Percentiles rank a stretch among this genome's conserved stretches.
phyloP scores from a whole-genome alignment of 2,329 filamentous ascomycete genomes.

The Coniochaeta ligniaria region DNA sequence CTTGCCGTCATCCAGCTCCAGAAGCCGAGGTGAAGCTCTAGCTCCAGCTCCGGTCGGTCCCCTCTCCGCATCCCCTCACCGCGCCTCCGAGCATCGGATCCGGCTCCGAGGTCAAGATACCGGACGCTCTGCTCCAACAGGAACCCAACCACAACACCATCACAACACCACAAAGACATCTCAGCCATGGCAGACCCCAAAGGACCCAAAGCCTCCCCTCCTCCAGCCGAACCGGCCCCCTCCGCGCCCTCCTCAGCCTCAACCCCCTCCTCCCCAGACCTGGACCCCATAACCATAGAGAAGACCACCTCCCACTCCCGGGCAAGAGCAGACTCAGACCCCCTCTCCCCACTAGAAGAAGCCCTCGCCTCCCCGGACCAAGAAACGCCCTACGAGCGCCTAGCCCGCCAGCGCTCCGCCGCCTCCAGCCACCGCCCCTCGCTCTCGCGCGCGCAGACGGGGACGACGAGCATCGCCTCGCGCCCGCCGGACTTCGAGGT shows the following conservation, averaged over 20 bases:
- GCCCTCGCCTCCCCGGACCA: conserved; percentile 1
- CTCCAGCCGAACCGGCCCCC: background rate
- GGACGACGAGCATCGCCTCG: conserved; percentile 27
- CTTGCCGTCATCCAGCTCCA: background rate
- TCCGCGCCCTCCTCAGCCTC: background rate
- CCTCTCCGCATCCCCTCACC: background rate
- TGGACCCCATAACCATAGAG: background rate
- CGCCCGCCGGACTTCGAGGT: conserved; percentile 57
- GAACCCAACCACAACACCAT: background rate
- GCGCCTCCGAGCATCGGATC: background rate
- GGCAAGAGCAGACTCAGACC: background rate
- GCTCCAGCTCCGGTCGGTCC: background rate
- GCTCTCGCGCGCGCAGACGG: conserved; percentile 27
- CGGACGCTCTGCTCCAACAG: background rate
- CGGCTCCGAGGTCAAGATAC: background rate
- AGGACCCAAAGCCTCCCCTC: background rate
- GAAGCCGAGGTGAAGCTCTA: background rate
- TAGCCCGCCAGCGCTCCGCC: background rate
- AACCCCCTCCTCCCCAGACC: background rate
- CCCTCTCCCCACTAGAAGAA: background rate
- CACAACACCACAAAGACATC: background rate
- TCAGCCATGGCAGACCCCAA: background rate
- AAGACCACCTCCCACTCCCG: background rate
- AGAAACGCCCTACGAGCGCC: background rate
- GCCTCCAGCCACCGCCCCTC: conserved; percentile 19